Evolutionary conservation across 495 filamentous ascomycete genomes (phyloP).

Genomic region (Aspergillus olivimuriae): DNA sequence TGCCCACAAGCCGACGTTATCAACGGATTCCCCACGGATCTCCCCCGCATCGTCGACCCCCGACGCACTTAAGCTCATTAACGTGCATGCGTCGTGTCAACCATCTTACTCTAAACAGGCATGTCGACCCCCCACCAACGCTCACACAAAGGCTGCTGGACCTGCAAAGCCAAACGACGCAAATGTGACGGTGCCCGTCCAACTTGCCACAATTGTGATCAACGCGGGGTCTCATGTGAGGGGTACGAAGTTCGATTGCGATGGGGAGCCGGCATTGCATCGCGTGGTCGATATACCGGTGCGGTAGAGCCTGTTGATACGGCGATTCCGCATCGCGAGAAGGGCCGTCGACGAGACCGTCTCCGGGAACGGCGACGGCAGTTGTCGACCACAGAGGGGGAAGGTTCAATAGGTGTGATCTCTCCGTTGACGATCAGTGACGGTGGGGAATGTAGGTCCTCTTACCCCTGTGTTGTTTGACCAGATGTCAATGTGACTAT

Average conservation of each 20-base stretch:
- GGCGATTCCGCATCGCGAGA: slow-evolving; percentile 18
- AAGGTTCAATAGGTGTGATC: too few relatives aligned
- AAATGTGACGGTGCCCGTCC: slow-evolving; percentile 28
- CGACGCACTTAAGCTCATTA: too few relatives aligned
- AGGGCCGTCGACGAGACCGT: slow-evolving; percentile 26
- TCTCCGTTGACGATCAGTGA: too few relatives aligned
- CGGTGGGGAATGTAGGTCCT: too few relatives aligned
- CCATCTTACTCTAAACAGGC: slow-evolving; percentile 10
- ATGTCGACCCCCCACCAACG: slow-evolving; percentile 28
- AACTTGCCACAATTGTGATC: slow-evolving; percentile 19
- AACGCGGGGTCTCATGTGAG: slow-evolving; percentile 25
- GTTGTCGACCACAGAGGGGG: too few relatives aligned
- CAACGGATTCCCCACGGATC: neutral
- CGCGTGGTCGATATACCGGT: slow-evolving; percentile 29
- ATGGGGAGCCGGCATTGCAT: slow-evolving; percentile 33
- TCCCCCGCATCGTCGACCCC: neutral
- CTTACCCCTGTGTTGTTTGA: too few relatives aligned
- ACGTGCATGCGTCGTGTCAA: neutral
- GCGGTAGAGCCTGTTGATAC: slow-evolving; percentile 28
- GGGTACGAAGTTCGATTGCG: slow-evolving; percentile 32
- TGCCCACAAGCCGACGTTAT: too few relatives aligned
- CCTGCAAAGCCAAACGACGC: slow-evolving; percentile 29
- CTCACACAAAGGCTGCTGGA: slow-evolving; percentile 32
- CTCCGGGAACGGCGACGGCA: slow-evolving; percentile 15
- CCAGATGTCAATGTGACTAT: too few relatives aligned